phyloP scores from a whole-genome alignment of 805 yeast genomes.

The Myxozyma melibiosi region DNA sequence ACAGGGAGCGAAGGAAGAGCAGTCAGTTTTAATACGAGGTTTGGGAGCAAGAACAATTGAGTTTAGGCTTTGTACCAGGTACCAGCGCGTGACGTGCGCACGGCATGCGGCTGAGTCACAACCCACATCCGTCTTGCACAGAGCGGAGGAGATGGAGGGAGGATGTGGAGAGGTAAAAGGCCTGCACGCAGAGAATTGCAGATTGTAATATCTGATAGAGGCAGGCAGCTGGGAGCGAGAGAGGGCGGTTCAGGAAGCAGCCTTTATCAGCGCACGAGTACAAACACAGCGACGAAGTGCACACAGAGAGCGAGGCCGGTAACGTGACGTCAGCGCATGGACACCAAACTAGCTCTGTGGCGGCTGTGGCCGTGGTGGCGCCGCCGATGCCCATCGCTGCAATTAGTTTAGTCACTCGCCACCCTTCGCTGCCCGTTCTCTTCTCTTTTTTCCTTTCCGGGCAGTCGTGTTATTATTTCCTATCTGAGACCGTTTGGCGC shows the following conservation, averaged over 20 bases:
- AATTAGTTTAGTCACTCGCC: no score
- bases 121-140: no score
- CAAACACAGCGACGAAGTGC: neutral
- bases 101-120: conserved; percentile 17
- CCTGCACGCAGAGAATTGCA: no score
- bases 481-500: no score
- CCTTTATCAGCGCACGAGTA: no score
- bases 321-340: neutral
- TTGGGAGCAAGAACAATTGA: conserved; percentile 1
- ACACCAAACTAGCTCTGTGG: neutral
- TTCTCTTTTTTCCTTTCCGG: no score
- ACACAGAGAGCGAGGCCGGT: neutral
- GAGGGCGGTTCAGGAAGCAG: no score
- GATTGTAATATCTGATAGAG: neutral
- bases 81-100: conserved; percentile 17
- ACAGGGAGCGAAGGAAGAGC: neutral
- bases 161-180: no score
- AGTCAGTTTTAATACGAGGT: conserved; percentile 1
- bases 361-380: conserved; percentile 10
- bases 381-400: conserved; percentile 15
- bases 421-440: no score
- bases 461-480: no score
- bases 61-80: conserved; percentile 5
- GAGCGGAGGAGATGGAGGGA: no score
- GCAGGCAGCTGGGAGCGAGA: no score